Conservation (phyloP, 345 rosid species). For the Citropsis articulata region DNA sequence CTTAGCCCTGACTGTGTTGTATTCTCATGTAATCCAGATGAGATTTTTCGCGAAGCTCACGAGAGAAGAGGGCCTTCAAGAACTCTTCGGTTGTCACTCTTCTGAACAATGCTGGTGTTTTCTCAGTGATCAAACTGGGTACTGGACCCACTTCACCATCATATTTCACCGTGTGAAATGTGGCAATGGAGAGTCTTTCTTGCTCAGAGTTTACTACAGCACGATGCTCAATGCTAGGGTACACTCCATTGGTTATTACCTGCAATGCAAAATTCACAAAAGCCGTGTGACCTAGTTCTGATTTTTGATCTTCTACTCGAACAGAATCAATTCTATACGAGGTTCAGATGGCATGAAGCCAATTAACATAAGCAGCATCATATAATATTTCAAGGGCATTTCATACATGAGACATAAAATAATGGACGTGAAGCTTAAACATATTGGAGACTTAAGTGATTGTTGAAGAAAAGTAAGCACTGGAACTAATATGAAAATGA, state of each 20-base stretch:
- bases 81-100: slow-evolving; percentile 1
- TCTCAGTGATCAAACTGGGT: slow-evolving; percentile 29
- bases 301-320: no score
- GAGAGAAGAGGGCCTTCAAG: slow-evolving; percentile 37
- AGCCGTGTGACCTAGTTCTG: not conserved
- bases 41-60: slow-evolving; percentile 36
- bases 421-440: no score
- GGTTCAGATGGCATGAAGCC: no score
- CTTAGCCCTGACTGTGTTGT: not conserved
- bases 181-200: no score
- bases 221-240: no score
- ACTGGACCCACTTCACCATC: slow-evolving; percentile 28
- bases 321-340: no score
- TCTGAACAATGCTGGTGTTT: slow-evolving; percentile 30
- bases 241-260: slow-evolving; percentile 20
- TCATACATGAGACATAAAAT: no score
- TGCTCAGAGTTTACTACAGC: no score
- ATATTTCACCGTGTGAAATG: slow-evolving; percentile 26
- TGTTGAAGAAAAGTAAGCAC: not conserved
- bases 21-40: slow-evolving; percentile 38
- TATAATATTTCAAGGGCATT: no score
- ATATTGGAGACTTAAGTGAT: no score
- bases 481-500: not conserved
- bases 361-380: no score
- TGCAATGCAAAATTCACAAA: slow-evolving; percentile 7